Conservation (phyloP, 805 yeast species). For the Candida nonsorbophila region DNA sequence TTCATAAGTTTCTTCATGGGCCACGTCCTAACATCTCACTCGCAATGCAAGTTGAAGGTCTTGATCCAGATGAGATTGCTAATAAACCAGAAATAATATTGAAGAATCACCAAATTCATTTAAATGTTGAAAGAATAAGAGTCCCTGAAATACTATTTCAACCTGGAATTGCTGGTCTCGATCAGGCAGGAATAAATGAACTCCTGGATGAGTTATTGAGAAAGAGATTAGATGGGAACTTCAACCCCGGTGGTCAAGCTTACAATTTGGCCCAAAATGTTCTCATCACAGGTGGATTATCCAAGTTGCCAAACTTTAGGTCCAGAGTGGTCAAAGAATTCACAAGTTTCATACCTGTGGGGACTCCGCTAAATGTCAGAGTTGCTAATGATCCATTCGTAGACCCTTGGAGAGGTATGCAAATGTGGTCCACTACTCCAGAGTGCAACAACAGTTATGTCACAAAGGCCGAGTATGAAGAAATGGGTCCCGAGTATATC, state of each 20-base stretch:
- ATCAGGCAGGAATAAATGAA: constrained; percentile 92
- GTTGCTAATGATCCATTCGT: constrained; percentile 60
- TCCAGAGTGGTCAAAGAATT: constrained; percentile 69
- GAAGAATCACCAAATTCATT: constrained; percentile 84
- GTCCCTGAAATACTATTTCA: constrained; percentile 91
- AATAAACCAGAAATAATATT: constrained; percentile 62
- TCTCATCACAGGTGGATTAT: constrained; percentile 83
- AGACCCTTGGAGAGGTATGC: constrained; percentile 96
- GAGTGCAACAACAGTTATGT: constrained; percentile 46
- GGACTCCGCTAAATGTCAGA: constrained; percentile 54
- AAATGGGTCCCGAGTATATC: constrained; percentile 83
- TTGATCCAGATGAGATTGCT: constrained; percentile 38
- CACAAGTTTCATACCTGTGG: constrained; percentile 64
- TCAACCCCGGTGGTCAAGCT: constrained; percentile 49
- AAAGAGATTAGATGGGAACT: constrained; percentile 54
- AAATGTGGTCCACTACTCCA: constrained; percentile 58
- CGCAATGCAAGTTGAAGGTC: constrained; percentile 37
- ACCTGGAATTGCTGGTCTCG: constrained; percentile 91
- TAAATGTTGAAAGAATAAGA: constrained; percentile 85
- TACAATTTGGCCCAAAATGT: constrained; percentile 55
- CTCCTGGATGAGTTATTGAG: constrained; percentile 61
- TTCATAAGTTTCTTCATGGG: constrained; percentile 86
- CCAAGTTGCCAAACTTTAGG: constrained; percentile 58
- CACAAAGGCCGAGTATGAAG: constrained; percentile 72
- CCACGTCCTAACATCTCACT: constrained; percentile 75